These are phyloP conservation scores for Lentinula raphanica DNA, from an alignment of 768 basidiomycete species.

Conservation along the genomic window DNA sequence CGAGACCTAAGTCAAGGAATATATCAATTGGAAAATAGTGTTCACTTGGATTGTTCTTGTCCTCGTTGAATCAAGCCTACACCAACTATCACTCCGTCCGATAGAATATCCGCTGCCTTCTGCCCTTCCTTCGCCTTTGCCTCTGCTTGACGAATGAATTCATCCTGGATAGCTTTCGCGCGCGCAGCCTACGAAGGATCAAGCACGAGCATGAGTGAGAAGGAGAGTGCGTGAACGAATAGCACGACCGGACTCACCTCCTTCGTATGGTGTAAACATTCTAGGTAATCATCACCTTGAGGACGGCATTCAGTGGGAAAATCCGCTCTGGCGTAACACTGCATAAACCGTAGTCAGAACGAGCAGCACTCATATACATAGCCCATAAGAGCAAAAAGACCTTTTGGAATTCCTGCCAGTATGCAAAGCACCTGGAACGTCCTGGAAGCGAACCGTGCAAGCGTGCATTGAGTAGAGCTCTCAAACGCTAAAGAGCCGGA, in stretches of 20 bases:
- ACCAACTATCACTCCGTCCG: slow-evolving; percentile 69
- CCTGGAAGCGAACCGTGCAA: slow-evolving; percentile 37
- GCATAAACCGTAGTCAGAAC: slow-evolving; percentile 5
- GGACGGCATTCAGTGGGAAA: slow-evolving; percentile 65
- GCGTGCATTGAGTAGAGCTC: no score
- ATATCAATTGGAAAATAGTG: neutral
- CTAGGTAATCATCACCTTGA: slow-evolving; percentile 81
- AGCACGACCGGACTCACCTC: slow-evolving; percentile 51
- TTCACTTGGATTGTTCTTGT: slow-evolving; percentile 20
- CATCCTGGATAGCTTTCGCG: slow-evolving; percentile 64
- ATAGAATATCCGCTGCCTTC: slow-evolving; percentile 65
- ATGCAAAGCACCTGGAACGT: slow-evolving; percentile 80
- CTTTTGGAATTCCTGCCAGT: slow-evolving; percentile 89
- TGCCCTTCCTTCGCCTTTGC: slow-evolving; percentile 63
- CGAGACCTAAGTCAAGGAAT: no score
- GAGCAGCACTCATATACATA: neutral
- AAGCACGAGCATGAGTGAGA: neutral
- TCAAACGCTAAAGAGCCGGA: neutral
- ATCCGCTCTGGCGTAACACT: slow-evolving; percentile 87
- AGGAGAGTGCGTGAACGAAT: slow-evolving; percentile 21
- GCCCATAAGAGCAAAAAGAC: slow-evolving; percentile 25
- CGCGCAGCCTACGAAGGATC: slow-evolving; percentile 40
- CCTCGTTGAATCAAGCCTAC: slow-evolving; percentile 66
- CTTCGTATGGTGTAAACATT: slow-evolving; percentile 85
- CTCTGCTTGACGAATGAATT: slow-evolving; percentile 63